These are phyloP conservation scores for Apiotrichum domesticum DNA, from an alignment of 1,284 basidiomycete species.

Conservation along the genomic window DNA sequence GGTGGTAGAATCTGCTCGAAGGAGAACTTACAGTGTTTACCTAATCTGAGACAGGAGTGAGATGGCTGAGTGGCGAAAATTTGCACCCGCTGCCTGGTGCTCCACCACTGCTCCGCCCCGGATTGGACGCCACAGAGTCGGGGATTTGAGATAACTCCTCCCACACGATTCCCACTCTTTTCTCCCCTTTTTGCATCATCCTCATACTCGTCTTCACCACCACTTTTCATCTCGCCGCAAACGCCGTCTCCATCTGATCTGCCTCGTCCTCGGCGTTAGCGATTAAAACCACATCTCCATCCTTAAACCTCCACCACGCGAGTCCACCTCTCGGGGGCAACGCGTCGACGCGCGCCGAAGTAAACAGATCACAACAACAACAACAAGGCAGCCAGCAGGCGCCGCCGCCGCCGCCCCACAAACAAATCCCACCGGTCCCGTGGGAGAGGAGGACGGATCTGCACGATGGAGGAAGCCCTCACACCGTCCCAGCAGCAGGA, in stretches of 20 bases:
- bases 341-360: neutral
- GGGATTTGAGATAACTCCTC: too few species aligned
- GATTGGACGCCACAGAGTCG: too few species aligned
- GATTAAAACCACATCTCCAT: neutral
- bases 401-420: conserved; percentile 13
- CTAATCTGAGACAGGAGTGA: too few species aligned
- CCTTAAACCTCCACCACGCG: conserved; percentile 19
- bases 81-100: too few species aligned
- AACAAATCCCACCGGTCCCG: conserved; percentile 5
- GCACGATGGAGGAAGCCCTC: conserved; percentile 25
- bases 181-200: too few species aligned
- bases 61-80: too few species aligned
- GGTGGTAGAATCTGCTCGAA: too few species aligned
- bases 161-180: too few species aligned
- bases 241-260: neutral
- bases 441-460: neutral
- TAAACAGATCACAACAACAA: conserved; percentile 3
- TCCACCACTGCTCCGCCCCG: too few species aligned
- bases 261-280: conserved; percentile 19
- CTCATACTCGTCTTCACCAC: neutral
- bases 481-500: conserved; percentile 26
- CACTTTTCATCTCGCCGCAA: neutral
- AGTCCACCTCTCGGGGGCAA: conserved; percentile 12
- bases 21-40: too few species aligned
- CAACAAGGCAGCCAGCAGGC: neutral